Percentiles rank a stretch among this genome's conserved stretches.
These are phyloP conservation scores for Kodamaea kaohsiungensis DNA, from an alignment of 805 yeast genomes.

Conservation along the genomic window DNA sequence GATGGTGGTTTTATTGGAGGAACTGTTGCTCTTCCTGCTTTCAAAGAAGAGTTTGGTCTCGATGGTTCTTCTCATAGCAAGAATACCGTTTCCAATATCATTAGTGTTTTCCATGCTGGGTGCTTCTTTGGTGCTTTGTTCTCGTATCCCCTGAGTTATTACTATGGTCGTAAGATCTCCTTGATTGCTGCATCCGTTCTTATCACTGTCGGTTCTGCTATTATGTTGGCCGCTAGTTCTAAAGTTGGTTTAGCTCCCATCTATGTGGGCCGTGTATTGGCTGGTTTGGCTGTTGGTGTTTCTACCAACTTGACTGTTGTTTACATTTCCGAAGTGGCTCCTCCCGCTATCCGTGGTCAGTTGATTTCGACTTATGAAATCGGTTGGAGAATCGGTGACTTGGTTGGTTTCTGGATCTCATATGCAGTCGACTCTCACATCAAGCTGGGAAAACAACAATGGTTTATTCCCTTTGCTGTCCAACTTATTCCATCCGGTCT, in stretches of 20 bases:
- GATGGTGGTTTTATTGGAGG: conserved; percentile 46
- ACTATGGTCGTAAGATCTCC: conserved; percentile 33
- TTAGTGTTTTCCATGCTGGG: conserved; percentile 42
- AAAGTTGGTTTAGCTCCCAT: conserved; percentile 35
- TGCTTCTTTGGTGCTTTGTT: conserved; percentile 41
- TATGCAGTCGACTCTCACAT: conserved; percentile 34
- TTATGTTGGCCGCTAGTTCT: conserved; percentile 34
- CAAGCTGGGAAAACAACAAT: conserved; percentile 26
- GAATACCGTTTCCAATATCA: conserved; percentile 31
- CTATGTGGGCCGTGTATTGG: conserved; percentile 38
- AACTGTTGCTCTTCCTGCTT: conserved; percentile 35
- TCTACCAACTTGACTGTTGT: conserved; percentile 40
- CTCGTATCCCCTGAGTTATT: conserved; percentile 37
- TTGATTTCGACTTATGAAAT: conserved; percentile 34
- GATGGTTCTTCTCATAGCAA: conserved; percentile 22
- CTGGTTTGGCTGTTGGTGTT: conserved; percentile 38
- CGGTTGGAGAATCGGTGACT: conserved; percentile 42
- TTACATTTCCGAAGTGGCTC: conserved; percentile 35
- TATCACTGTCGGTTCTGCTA: conserved; percentile 37
- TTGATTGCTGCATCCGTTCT: conserved; percentile 32
- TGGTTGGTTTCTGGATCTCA: conserved; percentile 41
- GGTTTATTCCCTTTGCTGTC: conserved; percentile 42
- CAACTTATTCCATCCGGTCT: conserved; percentile 39
- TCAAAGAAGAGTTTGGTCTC: conserved; percentile 34
- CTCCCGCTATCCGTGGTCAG: conserved; percentile 38